Conservation (phyloP, 148 eudicot genomes). For the Camellia lanceoleosa region DNA sequence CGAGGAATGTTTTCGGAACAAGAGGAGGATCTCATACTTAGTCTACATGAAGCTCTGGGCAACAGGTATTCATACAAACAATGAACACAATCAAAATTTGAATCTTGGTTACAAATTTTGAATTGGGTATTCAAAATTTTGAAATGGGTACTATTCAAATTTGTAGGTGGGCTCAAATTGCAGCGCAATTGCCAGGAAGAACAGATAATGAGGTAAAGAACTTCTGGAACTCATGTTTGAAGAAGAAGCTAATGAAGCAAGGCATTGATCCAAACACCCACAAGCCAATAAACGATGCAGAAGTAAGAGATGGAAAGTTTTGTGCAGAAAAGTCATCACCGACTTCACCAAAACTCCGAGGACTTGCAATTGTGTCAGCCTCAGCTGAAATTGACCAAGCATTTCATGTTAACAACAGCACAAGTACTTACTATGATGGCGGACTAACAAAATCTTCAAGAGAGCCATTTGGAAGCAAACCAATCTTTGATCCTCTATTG, state of each 20-base stretch:
- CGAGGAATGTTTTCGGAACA: constrained; percentile 79
- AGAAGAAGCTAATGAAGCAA: constrained; percentile 76
- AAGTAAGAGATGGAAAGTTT: constrained; percentile 11
- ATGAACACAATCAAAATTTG: not conserved
- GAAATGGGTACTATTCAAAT: constrained; percentile 8
- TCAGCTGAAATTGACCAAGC: constrained; percentile 28
- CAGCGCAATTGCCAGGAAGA: constrained; percentile 91
- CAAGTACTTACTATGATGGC: constrained; percentile 12
- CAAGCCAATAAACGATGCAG: constrained; percentile 33
- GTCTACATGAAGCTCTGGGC: constrained; percentile 66
- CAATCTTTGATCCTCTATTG: constrained; percentile 31
- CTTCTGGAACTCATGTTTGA: constrained; percentile 74
- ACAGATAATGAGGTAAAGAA: constrained; percentile 91
- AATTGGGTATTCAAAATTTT: not conserved
- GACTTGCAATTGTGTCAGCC: not conserved
- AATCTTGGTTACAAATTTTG: not conserved
- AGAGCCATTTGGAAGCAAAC: constrained; percentile 27
- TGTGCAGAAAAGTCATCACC: constrained; percentile 18
- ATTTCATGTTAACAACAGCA: constrained; percentile 18
- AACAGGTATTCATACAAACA: constrained; percentile 45
- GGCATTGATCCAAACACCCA: constrained; percentile 90
- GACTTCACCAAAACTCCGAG: not conserved
- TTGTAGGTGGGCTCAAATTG: constrained; percentile 89
- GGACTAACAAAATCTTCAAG: constrained; percentile 10
- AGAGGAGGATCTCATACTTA: constrained; percentile 65